phyloP scores from a whole-genome alignment of 306 rosid species.

The Lupinus albus region DNA sequence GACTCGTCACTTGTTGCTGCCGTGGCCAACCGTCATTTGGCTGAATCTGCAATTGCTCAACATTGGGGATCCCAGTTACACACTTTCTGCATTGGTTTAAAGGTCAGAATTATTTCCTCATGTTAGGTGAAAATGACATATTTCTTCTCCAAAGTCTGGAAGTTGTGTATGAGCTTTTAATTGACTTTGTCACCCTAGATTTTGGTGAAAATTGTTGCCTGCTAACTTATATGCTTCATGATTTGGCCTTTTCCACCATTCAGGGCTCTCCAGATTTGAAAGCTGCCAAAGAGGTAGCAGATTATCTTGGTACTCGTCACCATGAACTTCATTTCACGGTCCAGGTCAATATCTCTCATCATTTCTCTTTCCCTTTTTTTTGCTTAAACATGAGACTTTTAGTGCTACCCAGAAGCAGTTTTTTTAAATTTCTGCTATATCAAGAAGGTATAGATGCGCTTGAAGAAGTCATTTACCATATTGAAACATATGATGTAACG shows the following conservation, averaged over 20 bases:
- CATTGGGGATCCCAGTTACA: slow-evolving; percentile 98
- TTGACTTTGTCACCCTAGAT: not conserved
- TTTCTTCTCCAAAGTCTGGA: slow-evolving; percentile 20
- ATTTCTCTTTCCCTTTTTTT: not conserved
- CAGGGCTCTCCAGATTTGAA: slow-evolving; percentile 95
- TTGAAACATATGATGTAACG: slow-evolving; percentile 95
- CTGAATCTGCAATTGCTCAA: slow-evolving; percentile 60
- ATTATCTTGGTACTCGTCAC: slow-evolving; percentile 91
- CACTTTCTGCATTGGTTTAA: slow-evolving; percentile 88
- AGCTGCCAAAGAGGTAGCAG: slow-evolving; percentile 96
- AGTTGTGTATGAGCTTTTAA: slow-evolving; percentile 1
- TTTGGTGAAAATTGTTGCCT: not conserved
- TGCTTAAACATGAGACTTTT: not conserved
- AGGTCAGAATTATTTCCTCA: slow-evolving; percentile 50
- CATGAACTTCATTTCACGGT: slow-evolving; percentile 88
- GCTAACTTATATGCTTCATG: slow-evolving; percentile 34
- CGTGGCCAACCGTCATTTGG: slow-evolving; percentile 74
- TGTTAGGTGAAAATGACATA: slow-evolving; percentile 26
- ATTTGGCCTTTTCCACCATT: slow-evolving; percentile 37
- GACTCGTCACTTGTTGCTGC: slow-evolving; percentile 99
- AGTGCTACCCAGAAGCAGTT: not conserved
- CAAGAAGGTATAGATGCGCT: slow-evolving; percentile 99
- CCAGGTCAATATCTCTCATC: slow-evolving; percentile 63
- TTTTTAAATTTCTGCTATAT: slow-evolving; percentile 34
- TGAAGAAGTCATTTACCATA: slow-evolving; percentile 94